Evolutionary conservation across 768 basidiomycete genomes (phyloP), one percentile per base, ranked within the genome.

Genomic region (Dioszegia crocea): DNA sequence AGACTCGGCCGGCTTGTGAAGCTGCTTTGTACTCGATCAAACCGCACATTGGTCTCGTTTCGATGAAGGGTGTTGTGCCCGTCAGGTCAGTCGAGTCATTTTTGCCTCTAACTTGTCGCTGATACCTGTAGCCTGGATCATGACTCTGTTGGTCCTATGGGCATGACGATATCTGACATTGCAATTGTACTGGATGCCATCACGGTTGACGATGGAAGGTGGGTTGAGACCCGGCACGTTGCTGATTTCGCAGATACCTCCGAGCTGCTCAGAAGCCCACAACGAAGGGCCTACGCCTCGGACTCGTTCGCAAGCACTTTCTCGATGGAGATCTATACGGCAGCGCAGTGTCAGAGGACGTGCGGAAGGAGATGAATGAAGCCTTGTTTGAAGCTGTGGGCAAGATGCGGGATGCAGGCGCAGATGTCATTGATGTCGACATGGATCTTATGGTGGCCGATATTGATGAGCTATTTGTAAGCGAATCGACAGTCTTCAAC

Each of bases 1-100:
- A 56, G 54, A 21, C 27, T 9, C 1, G 11, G 47, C 73, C 73
- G 1, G 49, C 68, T 11, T 59, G 50, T 31, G 46, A 66, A 24
- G 70, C 70, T 1, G 70, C 68, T 4, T 47, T 74, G n/a, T 74
- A 64, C 33, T 58, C 62, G 16, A 64, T 74, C 48, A 64, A 64
- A 27, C 56, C 59, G 14, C 51, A 52, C 17, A 47, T 63, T 2
- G 70, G 68, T 1, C 49, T 71, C 11, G 41, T 56, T 0, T 61
- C 64, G 0, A 45, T 57, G n/a, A 45, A 55, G 1, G 71, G 71
- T 1, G 58, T 70, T 46, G 51, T 70, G 8, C 71, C 68, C 4
- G 59, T 69, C 56, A 59, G 40, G 54, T 56, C 19, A 31, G 54
- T 33, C 21, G 19, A 4, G 30, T 11, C 47, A 24, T 5, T 11